Base-by-base conservation (phyloP, 2,329 filamentous ascomycete genomes). In the Colletotrichum gloeosporioides region DNA sequence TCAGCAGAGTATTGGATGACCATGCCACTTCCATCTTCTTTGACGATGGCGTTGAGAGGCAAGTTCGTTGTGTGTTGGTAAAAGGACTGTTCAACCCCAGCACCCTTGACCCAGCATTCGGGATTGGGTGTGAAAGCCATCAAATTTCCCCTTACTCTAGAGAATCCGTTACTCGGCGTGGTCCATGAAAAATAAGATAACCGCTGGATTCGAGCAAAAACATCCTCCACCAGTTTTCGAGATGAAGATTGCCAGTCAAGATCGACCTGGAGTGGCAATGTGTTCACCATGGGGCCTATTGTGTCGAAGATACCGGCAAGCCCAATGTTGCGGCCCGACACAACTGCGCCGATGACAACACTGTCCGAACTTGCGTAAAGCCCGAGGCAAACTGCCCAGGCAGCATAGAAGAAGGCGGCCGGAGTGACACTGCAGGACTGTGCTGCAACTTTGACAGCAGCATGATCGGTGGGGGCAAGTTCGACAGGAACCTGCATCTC, bases 281-380 rank as follows among this genome's bases (percentile, higher is more conserved):
- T 78, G 27, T 85, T 84, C 53, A 86, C 79, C 16, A 84, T 39
- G 2, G 85, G 84, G 0, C 86, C 86, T 8, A 85, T 78, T 2
- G 81, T 79, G 10, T 80, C 77, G 8, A 79, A 73, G 3, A 80
- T 77, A 6, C 82, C 82, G 4, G 69, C 16, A 2, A 87, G 44
- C 1, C 83, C 82, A 6, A 85, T 71, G 34, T 78, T 82, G 8
- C 86, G 82, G 10, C 85, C 85, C 0, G 81, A 82, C 3, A 87
- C 66, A 3, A 84, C 82, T 9, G 78, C 75, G 3, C 86, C 86
- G 74, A 86, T 83, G 3, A 79, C 78, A 9, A 87, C 79, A 18
- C 77, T 70, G 36, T 84, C 78, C 0, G 82, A 82, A 62, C 82
- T 81, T 8, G 78, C 78, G 63, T 83, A 86, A 16, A 66, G 67